Percentiles rank a stretch among this genome's conserved stretches.
Conservation (phyloP, 2,329 filamentous ascomycete species). For the Harringtonia aguacate region DNA sequence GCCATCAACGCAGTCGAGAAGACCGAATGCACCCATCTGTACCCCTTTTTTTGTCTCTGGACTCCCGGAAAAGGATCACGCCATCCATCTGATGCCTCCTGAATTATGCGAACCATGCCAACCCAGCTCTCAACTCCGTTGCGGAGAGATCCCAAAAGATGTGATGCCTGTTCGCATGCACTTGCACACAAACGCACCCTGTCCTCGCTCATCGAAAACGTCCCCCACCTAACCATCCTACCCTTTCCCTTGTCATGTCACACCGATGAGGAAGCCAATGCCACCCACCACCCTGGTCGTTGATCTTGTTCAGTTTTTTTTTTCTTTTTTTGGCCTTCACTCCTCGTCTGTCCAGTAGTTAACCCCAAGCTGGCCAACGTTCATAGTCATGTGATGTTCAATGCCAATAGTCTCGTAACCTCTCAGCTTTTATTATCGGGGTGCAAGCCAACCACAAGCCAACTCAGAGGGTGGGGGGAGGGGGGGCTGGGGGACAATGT, state of each 20-base stretch:
- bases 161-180: background rate
- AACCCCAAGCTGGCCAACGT: too few species aligned
- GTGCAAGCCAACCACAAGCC: too few species aligned
- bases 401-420: too few species aligned
- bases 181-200: background rate
- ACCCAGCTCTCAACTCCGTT: background rate
- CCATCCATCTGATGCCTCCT: constrained; percentile 1
- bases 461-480: too few species aligned
- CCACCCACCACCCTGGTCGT: too few species aligned
- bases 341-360: too few species aligned
- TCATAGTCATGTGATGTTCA: too few species aligned
- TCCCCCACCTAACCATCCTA: background rate
- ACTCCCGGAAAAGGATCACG: background rate
- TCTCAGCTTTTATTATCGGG: too few species aligned
- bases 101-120: background rate
- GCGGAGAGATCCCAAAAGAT: background rate
- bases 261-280: too few species aligned
- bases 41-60: background rate
- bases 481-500: too few species aligned
- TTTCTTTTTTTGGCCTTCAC: background rate
- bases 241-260: background rate
- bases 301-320: background rate
- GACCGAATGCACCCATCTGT: background rate
- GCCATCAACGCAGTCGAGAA: constrained; percentile 1
- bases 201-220: background rate